Percentiles rank a stretch among this genome's conserved stretches.
Conservation (phyloP, 2,329 filamentous ascomycete genomes). For the Colletotrichum destructivum region DNA sequence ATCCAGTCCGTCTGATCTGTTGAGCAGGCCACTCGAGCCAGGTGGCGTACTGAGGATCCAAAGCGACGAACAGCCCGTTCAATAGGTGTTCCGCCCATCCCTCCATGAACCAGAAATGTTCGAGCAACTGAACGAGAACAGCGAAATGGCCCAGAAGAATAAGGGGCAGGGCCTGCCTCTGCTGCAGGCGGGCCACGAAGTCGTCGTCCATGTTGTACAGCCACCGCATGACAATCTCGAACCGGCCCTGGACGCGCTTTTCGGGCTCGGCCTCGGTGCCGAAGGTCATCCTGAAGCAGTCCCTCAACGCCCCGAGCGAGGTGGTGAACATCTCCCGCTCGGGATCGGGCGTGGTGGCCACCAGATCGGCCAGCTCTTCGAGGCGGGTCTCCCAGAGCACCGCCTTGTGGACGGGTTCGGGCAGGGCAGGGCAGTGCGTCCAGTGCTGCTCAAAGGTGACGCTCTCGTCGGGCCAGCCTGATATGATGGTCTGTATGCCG, state of each 20-base stretch:
- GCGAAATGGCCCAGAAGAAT: constrained; percentile 43
- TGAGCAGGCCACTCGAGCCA: constrained; percentile 32
- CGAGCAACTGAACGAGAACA: constrained; percentile 40
- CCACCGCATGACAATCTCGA: constrained; percentile 42
- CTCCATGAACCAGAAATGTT: constrained; percentile 45
- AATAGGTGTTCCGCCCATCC: constrained; percentile 44
- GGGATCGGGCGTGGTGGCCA: constrained; percentile 22
- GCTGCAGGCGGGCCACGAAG: constrained; percentile 34
- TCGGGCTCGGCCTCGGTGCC: constrained; percentile 29
- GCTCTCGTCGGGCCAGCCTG: constrained; percentile 35
- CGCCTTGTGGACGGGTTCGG: constrained; percentile 13
- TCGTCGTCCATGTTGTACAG: constrained; percentile 38
- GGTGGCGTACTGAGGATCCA: constrained; percentile 20
- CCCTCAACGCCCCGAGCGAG: not conserved
- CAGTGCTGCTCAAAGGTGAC: constrained; percentile 28
- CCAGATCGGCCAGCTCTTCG: constrained; percentile 34
- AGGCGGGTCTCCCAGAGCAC: constrained; percentile 42
- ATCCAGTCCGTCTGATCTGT: constrained; percentile 10
- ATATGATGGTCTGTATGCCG: constrained; percentile 40
- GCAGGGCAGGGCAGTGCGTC: constrained; percentile 20
- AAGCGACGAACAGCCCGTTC: constrained; percentile 27
- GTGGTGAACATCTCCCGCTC: constrained; percentile 21
- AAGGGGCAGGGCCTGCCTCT: constrained; percentile 40
- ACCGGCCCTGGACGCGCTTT: constrained; percentile 11
- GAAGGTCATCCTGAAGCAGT: constrained; percentile 40